Conservation (phyloP, 1,284 basidiomycete species). For the Sporisorium sorghi region DNA sequence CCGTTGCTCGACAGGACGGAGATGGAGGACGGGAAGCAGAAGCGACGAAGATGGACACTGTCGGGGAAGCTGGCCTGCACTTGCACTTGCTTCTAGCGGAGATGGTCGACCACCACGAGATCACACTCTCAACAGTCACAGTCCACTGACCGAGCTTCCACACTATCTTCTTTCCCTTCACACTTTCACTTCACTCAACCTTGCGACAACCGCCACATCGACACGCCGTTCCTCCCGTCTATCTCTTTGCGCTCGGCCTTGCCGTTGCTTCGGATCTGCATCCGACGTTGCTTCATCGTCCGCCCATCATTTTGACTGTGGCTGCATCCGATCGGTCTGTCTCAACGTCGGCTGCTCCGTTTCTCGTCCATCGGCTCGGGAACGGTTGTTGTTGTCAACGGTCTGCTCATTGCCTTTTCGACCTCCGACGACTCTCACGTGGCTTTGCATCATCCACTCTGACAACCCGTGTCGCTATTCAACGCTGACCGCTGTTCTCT, state of each 20-base stretch:
- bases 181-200: not conserved
- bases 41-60: not conserved
- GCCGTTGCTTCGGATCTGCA: not conserved
- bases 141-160: constrained; percentile 5
- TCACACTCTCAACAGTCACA: constrained; percentile 1
- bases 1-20: not conserved
- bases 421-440: constrained; percentile 10
- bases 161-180: not conserved
- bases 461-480: not conserved
- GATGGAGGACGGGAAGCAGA: not conserved
- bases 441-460: not conserved
- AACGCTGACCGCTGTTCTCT: not conserved
- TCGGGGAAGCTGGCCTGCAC: no score
- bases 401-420: constrained; percentile 1
- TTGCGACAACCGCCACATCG: not conserved
- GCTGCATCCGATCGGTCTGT: not conserved
- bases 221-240: not conserved
- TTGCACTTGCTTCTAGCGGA: not conserved
- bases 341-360: constrained; percentile 3
- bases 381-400: constrained; percentile 1
- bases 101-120: not conserved
- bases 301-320: not conserved
- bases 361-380: not conserved
- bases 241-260: not conserved
- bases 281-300: not conserved